A percentile compares a stretch with the other conserved stretches of the same genome.
These are phyloP conservation scores for Boletellus ananas DNA, from an alignment of 768 basidiomycete genomes.

Conservation along the genomic window DNA sequence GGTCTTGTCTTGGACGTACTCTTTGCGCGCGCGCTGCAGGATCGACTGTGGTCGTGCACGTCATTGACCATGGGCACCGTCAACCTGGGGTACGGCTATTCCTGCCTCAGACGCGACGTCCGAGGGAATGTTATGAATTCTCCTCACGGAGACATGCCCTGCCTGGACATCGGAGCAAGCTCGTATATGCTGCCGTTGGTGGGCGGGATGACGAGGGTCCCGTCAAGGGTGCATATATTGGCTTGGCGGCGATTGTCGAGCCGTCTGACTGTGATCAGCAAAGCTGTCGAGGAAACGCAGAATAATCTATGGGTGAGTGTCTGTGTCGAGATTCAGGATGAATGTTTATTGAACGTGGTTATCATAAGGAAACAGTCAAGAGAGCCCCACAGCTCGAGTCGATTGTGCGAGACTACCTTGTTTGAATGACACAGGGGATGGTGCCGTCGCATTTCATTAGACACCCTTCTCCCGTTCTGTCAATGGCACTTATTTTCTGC, in stretches of 20 bases:
- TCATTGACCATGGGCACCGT: conserved; percentile 18
- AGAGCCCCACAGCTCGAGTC: conserved; percentile 12
- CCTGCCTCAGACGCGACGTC: conserved; percentile 16
- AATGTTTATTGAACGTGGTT: not conserved
- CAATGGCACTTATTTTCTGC: too few species aligned
- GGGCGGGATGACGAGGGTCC: conserved; percentile 17
- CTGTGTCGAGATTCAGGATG: too few species aligned
- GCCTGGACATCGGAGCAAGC: conserved; percentile 29
- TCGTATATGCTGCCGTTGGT: conserved; percentile 31
- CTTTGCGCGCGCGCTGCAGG: conserved; percentile 28
- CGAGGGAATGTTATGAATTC: not conserved
- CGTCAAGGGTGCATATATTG: conserved; percentile 24
- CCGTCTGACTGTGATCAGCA: conserved; percentile 32
- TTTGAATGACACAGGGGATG: too few species aligned
- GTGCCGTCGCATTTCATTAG: too few species aligned
- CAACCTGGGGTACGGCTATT: conserved; percentile 32
- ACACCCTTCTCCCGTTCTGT: too few species aligned
- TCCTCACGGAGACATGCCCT: conserved; percentile 8
- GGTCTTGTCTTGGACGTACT: conserved; percentile 34
- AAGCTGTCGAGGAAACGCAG: conserved; percentile 27
- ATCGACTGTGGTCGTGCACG: conserved; percentile 10
- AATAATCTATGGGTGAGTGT: conserved; percentile 35
- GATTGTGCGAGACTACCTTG: conserved; percentile 4
- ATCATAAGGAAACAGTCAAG: conserved; percentile 20
- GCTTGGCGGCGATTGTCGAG: conserved; percentile 13